Evolutionary conservation across 805 yeast species (phyloP), one percentile per base, ranked within the genome.

Genomic region (Ogataea ramenticola): DNA sequence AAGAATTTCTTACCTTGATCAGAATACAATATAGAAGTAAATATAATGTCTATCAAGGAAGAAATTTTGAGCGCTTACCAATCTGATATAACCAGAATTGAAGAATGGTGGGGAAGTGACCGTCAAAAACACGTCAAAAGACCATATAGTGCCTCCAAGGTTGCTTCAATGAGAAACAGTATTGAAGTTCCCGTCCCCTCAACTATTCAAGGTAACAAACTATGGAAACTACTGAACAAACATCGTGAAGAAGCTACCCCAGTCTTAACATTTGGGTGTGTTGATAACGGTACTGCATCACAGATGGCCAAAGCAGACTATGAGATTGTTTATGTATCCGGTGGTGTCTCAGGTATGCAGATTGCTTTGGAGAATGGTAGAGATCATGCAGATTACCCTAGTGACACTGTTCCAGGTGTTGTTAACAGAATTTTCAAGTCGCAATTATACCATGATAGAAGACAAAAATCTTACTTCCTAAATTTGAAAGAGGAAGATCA

Each of bases 331-430:
- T 81, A 74, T 55, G 72, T 75, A 30, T 74, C 80, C 27, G 85
- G 85, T 1, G 80, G 80, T 79, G 86, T 80, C 2, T 67, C 77
- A 20, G 70, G 75, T 1, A 54, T 79, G 47, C 78, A 81, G 9
- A 70, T 81, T 3, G 79, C 83, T 3, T 74, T 78, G 53, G 85
- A 80, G 50, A 81, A 77, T 3, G 71, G 79, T 2, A 82, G 84
- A 1, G 86, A 80, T 54, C 76, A 77, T 56, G 86, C 84, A 19
- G 86, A 80, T 55, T 80, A 80, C 53, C 85, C 86, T 0, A 79
- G 79, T 52, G 79, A 79, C 50, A 80, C 86, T 0, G 82, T 80
- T 2, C 86, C 86, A n/a, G 76, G 76, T 51, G 80, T 78, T 53
- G 83, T 77, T 6, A 79, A 77, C 44, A 65, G 82, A 43, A 53